phyloP scores from a whole-genome alignment of 306 rosid genomes.

The Prosopis cineraria region DNA sequence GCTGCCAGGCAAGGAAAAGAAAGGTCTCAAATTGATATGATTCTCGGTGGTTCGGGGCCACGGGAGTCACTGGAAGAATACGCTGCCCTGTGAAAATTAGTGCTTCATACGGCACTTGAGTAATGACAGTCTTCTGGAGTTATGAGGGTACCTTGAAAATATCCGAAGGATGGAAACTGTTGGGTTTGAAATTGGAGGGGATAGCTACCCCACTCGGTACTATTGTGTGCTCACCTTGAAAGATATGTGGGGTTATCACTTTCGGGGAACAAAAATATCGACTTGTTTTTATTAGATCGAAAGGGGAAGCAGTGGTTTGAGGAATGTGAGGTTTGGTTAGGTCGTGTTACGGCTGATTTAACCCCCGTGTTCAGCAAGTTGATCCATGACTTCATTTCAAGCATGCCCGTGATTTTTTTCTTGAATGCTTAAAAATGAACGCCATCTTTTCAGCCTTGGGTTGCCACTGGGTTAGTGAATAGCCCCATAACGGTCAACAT shows the following conservation, averaged over 20 bases:
- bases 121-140: not conserved
- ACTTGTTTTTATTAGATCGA: not conserved
- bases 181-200: not conserved
- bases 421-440: not conserved
- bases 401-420: not conserved
- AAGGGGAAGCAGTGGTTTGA: conserved; percentile 32
- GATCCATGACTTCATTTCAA: not conserved
- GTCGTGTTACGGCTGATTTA: not conserved
- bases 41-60: not conserved
- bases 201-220: not conserved
- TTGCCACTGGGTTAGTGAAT: not conserved
- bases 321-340: not conserved
- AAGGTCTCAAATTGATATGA: not conserved
- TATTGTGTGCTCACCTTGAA: not conserved
- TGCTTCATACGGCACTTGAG: not conserved
- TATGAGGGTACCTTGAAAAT: not conserved
- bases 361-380: not conserved
- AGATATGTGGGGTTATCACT: not conserved
- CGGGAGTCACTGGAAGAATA: not conserved
- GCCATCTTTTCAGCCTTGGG: not conserved
- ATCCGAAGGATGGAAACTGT: not conserved
- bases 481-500: not conserved
- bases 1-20: not conserved
- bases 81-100: not conserved
- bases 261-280: not conserved